A percentile compares a stretch with the other conserved stretches of the same genome.
Evolutionary conservation across 148 eudicot genomes (phyloP).

Genomic region (Camellia lanceoleosa): DNA sequence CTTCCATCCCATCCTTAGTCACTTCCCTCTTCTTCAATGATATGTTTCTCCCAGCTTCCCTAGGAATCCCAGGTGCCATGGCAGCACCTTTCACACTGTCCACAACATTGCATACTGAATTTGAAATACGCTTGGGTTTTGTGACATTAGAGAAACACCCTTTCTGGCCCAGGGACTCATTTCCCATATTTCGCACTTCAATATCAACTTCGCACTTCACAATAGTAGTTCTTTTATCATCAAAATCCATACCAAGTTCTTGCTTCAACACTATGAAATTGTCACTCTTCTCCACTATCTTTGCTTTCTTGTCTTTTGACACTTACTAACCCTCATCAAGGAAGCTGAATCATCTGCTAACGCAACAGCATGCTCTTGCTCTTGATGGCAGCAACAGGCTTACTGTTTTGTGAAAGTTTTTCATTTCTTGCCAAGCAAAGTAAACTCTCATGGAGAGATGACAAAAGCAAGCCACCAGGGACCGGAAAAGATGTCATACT

Average conservation of each 20-base stretch:
- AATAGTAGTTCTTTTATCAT: slow-evolving; percentile 9
- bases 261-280: slow-evolving; percentile 18
- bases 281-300: slow-evolving; percentile 13
- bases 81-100: slow-evolving; percentile 12
- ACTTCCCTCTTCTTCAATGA: slow-evolving; percentile 26
- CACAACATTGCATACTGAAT: slow-evolving; percentile 9
- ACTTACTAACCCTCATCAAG: slow-evolving; percentile 15
- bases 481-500: slow-evolving; percentile 48
- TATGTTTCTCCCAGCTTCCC: slow-evolving; percentile 20
- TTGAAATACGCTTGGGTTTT: slow-evolving; percentile 18
- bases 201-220: slow-evolving; percentile 8
- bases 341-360: slow-evolving; percentile 21
- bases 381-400: slow-evolving; percentile 15
- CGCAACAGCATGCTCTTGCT: slow-evolving; percentile 13
- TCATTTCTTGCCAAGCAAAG: slow-evolving; percentile 27
- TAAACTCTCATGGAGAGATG: slow-evolving; percentile 45
- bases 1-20: slow-evolving; percentile 24
- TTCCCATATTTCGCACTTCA: slow-evolving; percentile 18
- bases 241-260: slow-evolving; percentile 13
- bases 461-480: slow-evolving; percentile 34
- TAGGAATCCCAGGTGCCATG: slow-evolving; percentile 14
- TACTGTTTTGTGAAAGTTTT: slow-evolving; percentile 14
- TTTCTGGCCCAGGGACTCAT: slow-evolving; percentile 8
- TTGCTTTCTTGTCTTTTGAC: slow-evolving; percentile 29
- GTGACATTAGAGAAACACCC: slow-evolving; percentile 14